A percentile compares a stretch with the other conserved stretches of the same genome.
Conservation (phyloP, 345 rosid genomes). For the Cardamine occulta region DNA sequence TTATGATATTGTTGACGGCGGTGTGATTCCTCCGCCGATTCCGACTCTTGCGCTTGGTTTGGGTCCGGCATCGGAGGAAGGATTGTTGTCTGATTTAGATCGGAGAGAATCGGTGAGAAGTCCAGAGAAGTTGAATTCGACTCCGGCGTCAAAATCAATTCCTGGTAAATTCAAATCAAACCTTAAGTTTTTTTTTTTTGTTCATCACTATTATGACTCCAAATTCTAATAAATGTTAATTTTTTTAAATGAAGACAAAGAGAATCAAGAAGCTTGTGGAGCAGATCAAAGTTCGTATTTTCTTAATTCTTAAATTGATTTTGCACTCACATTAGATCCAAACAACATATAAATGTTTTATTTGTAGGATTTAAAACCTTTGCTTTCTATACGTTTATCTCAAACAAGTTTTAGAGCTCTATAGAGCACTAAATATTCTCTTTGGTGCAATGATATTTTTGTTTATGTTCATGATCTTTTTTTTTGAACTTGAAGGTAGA, state of each 20-base stretch:
- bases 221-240: neutral
- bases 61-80: constrained; percentile 55
- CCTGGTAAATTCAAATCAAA: constrained; percentile 44
- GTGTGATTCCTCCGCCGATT: constrained; percentile 33
- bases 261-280: constrained; percentile 47
- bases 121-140: constrained; percentile 50
- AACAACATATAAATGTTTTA: too few species aligned
- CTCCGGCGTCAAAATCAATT: constrained; percentile 48
- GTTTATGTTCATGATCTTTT: neutral
- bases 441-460: neutral
- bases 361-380: too few species aligned
- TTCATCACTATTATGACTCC: neutral
- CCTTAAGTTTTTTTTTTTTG: neutral
- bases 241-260: constrained; percentile 48
- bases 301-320: constrained; percentile 2
- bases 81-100: constrained; percentile 72
- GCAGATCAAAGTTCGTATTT: constrained; percentile 45
- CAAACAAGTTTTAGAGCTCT: too few species aligned
- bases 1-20: constrained; percentile 81
- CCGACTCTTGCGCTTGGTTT: constrained; percentile 50
- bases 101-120: constrained; percentile 60
- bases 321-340: neutral
- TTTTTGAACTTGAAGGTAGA: constrained; percentile 48
- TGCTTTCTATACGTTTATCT: too few species aligned
- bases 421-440: neutral